These are phyloP conservation scores for Jackrogersella minutella DNA, from an alignment of 495 filamentous ascomycete species.

Conservation along the genomic window DNA sequence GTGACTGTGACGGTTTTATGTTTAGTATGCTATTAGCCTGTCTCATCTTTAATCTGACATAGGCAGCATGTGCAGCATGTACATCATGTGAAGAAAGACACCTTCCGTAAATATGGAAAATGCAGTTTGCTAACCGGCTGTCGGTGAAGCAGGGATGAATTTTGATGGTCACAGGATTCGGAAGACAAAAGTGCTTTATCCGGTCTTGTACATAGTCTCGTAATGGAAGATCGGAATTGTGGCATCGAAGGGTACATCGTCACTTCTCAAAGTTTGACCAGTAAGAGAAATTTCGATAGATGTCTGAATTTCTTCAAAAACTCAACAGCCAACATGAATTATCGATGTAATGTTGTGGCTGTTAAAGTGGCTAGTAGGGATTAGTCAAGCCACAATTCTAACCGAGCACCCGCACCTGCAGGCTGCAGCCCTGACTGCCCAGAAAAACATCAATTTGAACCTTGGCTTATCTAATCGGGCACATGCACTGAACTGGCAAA, in stretches of 20 bases:
- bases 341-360: not conserved
- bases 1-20: not conserved
- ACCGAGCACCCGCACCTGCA: not conserved
- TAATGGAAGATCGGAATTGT: not conserved
- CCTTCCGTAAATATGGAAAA: not conserved
- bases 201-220: not conserved
- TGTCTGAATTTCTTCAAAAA: not conserved
- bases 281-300: not conserved
- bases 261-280: not conserved
- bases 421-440: too few relatives aligned
- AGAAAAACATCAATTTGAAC: too few relatives aligned
- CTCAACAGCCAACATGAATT: not conserved
- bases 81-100: not conserved
- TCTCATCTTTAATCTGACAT: not conserved
- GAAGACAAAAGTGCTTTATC: not conserved
- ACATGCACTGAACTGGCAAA: too few relatives aligned
- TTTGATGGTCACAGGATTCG: constrained; percentile 3
- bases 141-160: not conserved
- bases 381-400: not conserved
- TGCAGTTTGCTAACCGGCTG: not conserved
- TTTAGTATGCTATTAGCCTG: not conserved
- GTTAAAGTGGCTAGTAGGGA: not conserved
- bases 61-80: too few relatives aligned
- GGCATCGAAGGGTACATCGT: not conserved
- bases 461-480: too few relatives aligned